phyloP scores from a whole-genome alignment of 192 early-diverging fungal species.

The Podila horticola region DNA sequence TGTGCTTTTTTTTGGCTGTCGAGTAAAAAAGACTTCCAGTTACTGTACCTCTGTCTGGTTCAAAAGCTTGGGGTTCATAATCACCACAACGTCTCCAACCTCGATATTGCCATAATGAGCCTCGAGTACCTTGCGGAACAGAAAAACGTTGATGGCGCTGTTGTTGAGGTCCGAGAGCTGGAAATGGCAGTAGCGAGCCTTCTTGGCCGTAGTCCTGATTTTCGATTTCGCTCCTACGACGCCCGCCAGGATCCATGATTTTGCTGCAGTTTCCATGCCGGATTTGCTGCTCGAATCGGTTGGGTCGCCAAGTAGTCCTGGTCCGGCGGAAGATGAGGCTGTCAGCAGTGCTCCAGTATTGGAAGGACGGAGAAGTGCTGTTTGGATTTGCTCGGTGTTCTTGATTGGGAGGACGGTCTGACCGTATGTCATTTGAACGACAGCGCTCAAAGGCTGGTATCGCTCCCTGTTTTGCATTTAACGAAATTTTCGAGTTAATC shows the following conservation, averaged over 20 bases:
- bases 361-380: not conserved
- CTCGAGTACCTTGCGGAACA: conserved; percentile 34
- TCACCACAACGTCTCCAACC: conserved; percentile 31
- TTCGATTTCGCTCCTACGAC: conserved; percentile 42
- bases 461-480: not conserved
- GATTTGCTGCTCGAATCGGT: not conserved
- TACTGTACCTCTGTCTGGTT: conserved; percentile 36
- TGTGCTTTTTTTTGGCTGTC: not conserved
- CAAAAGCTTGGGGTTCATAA: conserved; percentile 37
- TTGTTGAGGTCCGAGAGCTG: conserved; percentile 31
- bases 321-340: not conserved
- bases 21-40: not conserved
- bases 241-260: conserved; percentile 30
- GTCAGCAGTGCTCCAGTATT: not conserved
- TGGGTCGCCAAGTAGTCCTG: not conserved
- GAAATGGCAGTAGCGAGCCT: conserved; percentile 26
- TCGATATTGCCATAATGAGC: conserved; percentile 12
- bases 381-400: not conserved
- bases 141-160: conserved; percentile 26
- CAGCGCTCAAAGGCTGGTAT: not conserved
- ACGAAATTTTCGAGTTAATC: not conserved
- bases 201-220: conserved; percentile 17
- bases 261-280: not conserved
- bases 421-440: not conserved
- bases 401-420: conserved; percentile 1